Conservation (phyloP, 257 asterid species). For the Plectranthus barbatus region DNA sequence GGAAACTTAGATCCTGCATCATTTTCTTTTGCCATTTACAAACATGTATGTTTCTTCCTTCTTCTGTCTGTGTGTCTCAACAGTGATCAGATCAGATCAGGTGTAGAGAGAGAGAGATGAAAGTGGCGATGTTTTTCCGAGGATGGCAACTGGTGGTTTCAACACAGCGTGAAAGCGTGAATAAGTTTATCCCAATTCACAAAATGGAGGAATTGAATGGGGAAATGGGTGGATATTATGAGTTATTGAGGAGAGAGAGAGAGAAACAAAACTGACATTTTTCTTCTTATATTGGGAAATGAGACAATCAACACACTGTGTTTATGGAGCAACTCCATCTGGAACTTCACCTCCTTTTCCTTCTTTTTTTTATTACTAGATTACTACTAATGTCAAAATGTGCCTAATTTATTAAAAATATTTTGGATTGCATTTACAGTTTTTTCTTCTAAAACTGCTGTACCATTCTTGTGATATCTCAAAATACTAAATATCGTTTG, state of each 20-base stretch:
- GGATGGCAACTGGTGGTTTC: slow-evolving; percentile 21
- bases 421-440: too few relatives aligned
- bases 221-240: background rate
- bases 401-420: too few relatives aligned
- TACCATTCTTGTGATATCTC: too few relatives aligned
- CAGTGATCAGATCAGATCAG: background rate
- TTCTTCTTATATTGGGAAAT: slow-evolving; percentile 25
- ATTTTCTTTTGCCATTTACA: slow-evolving; percentile 23
- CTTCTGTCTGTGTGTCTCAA: background rate
- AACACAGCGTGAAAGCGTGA: slow-evolving; percentile 15
- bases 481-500: too few relatives aligned
- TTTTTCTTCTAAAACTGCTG: too few relatives aligned
- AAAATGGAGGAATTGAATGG: background rate
- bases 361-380: background rate
- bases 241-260: slow-evolving; percentile 23
- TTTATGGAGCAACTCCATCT: background rate
- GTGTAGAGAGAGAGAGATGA: background rate
- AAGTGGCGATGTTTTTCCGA: slow-evolving; percentile 12
- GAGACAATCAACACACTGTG: slow-evolving; percentile 10
- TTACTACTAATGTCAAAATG: too few relatives aligned
- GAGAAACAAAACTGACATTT: slow-evolving; percentile 10
- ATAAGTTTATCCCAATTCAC: background rate
- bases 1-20: slow-evolving; percentile 25
- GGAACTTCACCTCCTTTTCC: background rate
- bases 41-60: too few relatives aligned